Conservation (phyloP, 1,139 yeast species). For the Zhuliangozyma parablackwelliae region DNA sequence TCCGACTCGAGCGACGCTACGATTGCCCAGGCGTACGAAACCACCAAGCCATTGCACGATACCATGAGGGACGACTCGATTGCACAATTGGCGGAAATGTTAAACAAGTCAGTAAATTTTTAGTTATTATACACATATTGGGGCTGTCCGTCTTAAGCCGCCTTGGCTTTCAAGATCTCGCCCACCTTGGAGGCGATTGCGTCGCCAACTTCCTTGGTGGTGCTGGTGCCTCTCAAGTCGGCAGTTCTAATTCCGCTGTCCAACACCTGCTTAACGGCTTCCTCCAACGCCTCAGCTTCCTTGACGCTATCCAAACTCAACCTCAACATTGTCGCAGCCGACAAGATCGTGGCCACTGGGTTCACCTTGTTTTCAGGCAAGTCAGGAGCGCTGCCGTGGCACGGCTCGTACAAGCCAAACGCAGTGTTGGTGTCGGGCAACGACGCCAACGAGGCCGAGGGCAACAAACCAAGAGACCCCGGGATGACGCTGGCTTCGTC, state of each 20-base stretch:
- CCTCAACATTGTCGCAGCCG: constrained; percentile 96
- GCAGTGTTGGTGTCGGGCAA: constrained; percentile 92
- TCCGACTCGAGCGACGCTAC: constrained; percentile 31
- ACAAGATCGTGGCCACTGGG: constrained; percentile 90
- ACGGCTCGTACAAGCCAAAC: constrained; percentile 95
- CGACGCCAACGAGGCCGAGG: constrained; percentile 94
- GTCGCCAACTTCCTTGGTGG: constrained; percentile 89
- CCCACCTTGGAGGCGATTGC: constrained; percentile 76
- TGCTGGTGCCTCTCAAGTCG: constrained; percentile 75
- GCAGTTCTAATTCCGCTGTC: constrained; percentile 87
- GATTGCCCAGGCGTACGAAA: constrained; percentile 18
- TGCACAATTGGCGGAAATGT: constrained; percentile 30
- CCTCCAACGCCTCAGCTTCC: constrained; percentile 86
- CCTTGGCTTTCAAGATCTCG: constrained; percentile 40
- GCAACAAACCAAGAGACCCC: constrained; percentile 91
- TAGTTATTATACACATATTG: constrained; percentile 1
- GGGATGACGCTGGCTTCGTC: constrained; percentile 98
- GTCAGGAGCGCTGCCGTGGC: constrained; percentile 98
- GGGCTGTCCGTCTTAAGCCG: neutral
- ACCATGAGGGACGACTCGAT: constrained; percentile 25
- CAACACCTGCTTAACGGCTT: constrained; percentile 78
- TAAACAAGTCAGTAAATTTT: constrained; percentile 25
- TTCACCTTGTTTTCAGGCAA: constrained; percentile 82
- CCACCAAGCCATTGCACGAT: constrained; percentile 4
- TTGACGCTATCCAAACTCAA: constrained; percentile 74